These are phyloP conservation scores for Eutrema yunnanense DNA, from an alignment of 345 rosid species.

Conservation along the genomic window DNA sequence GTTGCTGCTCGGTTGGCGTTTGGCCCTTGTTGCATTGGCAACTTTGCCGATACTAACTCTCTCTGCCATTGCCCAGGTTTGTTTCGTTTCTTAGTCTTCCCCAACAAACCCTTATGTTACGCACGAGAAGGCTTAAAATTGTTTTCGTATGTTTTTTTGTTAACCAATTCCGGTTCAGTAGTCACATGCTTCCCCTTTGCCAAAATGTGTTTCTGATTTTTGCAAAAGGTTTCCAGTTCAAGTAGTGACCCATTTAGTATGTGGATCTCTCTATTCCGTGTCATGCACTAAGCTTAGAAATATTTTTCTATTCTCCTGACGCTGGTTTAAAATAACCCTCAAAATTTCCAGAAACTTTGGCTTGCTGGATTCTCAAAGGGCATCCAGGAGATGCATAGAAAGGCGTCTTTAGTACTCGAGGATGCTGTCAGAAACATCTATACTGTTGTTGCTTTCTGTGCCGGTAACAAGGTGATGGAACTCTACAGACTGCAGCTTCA, in stretches of 20 bases:
- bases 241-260: not conserved
- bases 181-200: not conserved
- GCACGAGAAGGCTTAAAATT: not conserved
- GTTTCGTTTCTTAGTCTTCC: constrained; percentile 17
- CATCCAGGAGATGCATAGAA: constrained; percentile 98
- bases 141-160: not conserved
- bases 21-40: constrained; percentile 94
- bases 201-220: not conserved
- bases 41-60: constrained; percentile 82
- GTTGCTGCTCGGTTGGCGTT: constrained; percentile 77
- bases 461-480: constrained; percentile 99
- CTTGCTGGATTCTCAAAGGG: constrained; percentile 99
- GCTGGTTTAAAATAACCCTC: not conserved
- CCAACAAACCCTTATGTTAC: not conserved
- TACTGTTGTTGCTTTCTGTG: constrained; percentile 99
- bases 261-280: not conserved
- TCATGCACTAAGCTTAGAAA: not conserved
- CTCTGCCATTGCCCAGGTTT: constrained; percentile 98
- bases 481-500: constrained; percentile 81
- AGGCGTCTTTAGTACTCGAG: constrained; percentile 98
- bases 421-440: constrained; percentile 98
- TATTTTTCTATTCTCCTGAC: not conserved
- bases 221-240: not conserved
- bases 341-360: constrained; percentile 84
- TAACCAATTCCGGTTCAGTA: not conserved